phyloP scores from a whole-genome alignment of 108 stramenopile species.

The Epithemia pelagica region DNA sequence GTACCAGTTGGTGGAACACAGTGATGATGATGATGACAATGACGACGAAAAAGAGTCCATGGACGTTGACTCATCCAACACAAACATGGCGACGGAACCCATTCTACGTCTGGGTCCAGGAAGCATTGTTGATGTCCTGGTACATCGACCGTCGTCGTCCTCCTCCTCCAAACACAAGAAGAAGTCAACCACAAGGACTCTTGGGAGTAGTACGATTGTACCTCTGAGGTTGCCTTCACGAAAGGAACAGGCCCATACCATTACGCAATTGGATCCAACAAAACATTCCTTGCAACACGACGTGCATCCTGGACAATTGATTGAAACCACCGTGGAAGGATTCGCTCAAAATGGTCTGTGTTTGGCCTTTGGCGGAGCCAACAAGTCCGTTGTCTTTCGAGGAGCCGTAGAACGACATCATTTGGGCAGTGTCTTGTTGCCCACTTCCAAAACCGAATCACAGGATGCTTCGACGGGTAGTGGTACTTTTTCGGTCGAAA shows the following conservation, averaged over 20 bases:
- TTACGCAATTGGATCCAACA: slow-evolving; percentile 14
- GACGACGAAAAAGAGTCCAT: slow-evolving; percentile 4
- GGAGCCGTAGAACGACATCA: slow-evolving; percentile 67
- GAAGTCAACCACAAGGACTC: neutral
- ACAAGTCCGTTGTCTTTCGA: slow-evolving; percentile 62
- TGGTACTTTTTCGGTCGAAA: neutral
- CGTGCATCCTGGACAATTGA: slow-evolving; percentile 60
- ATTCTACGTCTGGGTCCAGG: slow-evolving; percentile 8
- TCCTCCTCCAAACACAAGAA: neutral
- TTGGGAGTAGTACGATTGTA: slow-evolving; percentile 10
- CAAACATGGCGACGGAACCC: slow-evolving; percentile 4
- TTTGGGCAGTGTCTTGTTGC: slow-evolving; percentile 50
- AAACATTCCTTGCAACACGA: slow-evolving; percentile 34
- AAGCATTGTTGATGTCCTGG: slow-evolving; percentile 14
- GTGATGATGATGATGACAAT: slow-evolving; percentile 17
- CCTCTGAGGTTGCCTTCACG: slow-evolving; percentile 26
- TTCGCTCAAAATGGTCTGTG: slow-evolving; percentile 76
- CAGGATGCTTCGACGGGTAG: neutral
- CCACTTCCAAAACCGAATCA: slow-evolving; percentile 11
- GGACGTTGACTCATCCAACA: neutral
- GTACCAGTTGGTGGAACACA: slow-evolving; percentile 28
- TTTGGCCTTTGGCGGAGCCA: slow-evolving; percentile 47
- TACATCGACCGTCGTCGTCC: neutral
- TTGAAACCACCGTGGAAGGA: slow-evolving; percentile 55
- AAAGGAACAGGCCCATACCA: slow-evolving; percentile 16